Percentiles rank a stretch among this genome's conserved stretches.
Evolutionary conservation across 345 rosid genomes (phyloP).

Genomic region (Heritiera fomes): DNA sequence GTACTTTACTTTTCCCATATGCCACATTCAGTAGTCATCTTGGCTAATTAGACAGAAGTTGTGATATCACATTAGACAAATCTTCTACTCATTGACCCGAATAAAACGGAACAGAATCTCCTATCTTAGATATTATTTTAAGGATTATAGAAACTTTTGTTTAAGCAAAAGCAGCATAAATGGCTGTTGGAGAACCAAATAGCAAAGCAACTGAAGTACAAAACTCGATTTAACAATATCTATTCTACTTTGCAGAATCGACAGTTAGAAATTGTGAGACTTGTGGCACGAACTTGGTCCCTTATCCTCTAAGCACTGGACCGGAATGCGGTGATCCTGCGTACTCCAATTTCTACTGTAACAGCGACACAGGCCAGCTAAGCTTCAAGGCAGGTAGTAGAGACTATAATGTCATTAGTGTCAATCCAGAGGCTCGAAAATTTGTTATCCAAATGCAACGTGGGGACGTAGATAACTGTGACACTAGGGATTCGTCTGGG

Average conservation of each 20-base stretch:
- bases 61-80: no score
- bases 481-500: no score
- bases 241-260: conserved; percentile 16
- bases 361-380: background rate
- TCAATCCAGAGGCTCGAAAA: background rate
- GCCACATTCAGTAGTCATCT: background rate
- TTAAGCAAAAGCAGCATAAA: no score
- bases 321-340: conserved; percentile 14
- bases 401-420: background rate
- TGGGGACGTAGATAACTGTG: background rate
- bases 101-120: no score
- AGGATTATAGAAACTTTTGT: no score
- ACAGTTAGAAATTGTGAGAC: background rate
- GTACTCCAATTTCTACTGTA: conserved; percentile 10
- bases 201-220: no score
- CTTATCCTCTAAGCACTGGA: conserved; percentile 14
- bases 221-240: background rate
- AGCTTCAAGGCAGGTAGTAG: background rate
- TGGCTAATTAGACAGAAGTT: no score
- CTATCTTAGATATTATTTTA: no score
- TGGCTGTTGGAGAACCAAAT: no score
- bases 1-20: conserved; percentile 20
- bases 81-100: no score
- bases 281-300: conserved; percentile 20
- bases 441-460: background rate